Evolutionary conservation across 2,329 filamentous ascomycete species (phyloP).

Genomic region (Nannizziopsis arthrosporioides): DNA sequence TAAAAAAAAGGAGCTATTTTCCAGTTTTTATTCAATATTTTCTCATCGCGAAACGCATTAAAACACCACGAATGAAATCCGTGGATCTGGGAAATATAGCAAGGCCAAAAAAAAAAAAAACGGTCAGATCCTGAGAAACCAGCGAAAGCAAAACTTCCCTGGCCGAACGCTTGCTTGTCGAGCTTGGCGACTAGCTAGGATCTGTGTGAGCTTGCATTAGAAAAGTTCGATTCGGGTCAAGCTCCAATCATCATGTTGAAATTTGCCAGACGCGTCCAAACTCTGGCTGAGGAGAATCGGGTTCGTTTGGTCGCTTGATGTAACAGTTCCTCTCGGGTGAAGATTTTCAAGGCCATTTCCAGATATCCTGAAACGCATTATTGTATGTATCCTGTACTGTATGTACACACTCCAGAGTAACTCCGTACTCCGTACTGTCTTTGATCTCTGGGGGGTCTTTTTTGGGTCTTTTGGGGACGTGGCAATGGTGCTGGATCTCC

Average conservation of each 20-base stretch:
- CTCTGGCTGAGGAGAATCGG: neutral
- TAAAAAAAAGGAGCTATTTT: too few species aligned
- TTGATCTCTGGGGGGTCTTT: too few species aligned
- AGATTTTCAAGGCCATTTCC: neutral
- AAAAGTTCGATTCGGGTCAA: neutral
- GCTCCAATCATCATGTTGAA: neutral
- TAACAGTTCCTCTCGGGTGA: neutral
- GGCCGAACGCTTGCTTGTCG: neutral
- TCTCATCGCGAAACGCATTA: too few species aligned
- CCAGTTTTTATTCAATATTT: too few species aligned
- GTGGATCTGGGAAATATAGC: too few species aligned
- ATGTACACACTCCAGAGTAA: neutral
- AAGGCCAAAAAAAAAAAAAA: neutral
- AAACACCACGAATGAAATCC: too few species aligned
- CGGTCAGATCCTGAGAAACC: neutral
- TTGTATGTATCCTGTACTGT: neutral
- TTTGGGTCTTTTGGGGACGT: too few species aligned
- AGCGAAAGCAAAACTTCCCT: neutral
- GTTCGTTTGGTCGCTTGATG: neutral
- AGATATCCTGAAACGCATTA: neutral
- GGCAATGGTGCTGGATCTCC: too few species aligned
- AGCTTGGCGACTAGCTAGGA: neutral
- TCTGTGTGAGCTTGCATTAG: slow-evolving; percentile 4
- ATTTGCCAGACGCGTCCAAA: neutral
- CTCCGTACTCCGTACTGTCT: too few species aligned